Conservation (phyloP, 1,284 basidiomycete species). For the Peniophora sp. region DNA sequence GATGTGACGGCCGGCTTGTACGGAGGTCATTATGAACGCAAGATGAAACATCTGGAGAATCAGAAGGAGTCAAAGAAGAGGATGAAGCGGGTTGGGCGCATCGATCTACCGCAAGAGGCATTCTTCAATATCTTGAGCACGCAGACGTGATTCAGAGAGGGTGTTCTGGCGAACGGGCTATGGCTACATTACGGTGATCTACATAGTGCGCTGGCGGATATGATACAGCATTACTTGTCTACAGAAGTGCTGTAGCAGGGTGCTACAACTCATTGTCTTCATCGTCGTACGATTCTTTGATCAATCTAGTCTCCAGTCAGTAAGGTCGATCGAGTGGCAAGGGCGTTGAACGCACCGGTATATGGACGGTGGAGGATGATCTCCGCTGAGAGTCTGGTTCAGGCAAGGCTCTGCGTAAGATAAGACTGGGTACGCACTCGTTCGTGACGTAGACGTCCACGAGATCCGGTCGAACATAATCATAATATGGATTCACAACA, state of each 20-base stretch:
- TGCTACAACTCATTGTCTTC: constrained; percentile 71
- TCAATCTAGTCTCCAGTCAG: constrained; percentile 39
- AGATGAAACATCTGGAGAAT: constrained; percentile 87
- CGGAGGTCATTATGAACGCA: constrained; percentile 88
- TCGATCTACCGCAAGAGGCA: constrained; percentile 86
- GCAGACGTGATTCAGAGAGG: constrained; percentile 17
- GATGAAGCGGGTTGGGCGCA: constrained; percentile 81
- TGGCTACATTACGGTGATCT: neutral
- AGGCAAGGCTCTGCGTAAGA: constrained; percentile 3
- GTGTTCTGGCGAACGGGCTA: neutral
- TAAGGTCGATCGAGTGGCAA: constrained; percentile 3
- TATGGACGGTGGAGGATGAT: constrained; percentile 88
- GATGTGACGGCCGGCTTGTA: constrained; percentile 95
- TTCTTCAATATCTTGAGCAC: constrained; percentile 81
- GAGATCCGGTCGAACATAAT: constrained; percentile 89
- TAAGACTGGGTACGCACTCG: constrained; percentile 54
- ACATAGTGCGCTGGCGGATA: neutral
- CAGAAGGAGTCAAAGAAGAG: constrained; percentile 87
- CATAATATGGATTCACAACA: constrained; percentile 88
- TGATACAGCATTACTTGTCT: neutral
- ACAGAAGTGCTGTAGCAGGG: neutral
- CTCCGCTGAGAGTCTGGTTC: constrained; percentile 50
- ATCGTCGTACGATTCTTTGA: constrained; percentile 91
- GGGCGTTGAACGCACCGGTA: constrained; percentile 48
- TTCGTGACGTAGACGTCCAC: constrained; percentile 96